Evolutionary conservation across 2,329 filamentous ascomycete species (phyloP).

Genomic region (Xylaria arbuscula): DNA sequence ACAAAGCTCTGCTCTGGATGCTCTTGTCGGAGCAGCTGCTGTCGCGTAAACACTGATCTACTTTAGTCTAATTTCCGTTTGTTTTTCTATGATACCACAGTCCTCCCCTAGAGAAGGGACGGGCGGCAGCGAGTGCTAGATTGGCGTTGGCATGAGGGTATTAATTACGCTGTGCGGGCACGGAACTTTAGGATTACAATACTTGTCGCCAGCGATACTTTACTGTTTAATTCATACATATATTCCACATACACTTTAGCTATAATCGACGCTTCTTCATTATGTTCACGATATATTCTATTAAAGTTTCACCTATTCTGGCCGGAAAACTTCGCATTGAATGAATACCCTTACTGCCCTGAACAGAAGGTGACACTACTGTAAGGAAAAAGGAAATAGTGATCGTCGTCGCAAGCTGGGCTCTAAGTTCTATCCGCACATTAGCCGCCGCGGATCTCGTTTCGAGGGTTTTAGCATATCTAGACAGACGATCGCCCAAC

Average conservation of each 20-base stretch:
- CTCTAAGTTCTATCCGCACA: conserved; percentile 6
- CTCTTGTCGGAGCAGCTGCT: conserved; percentile 46
- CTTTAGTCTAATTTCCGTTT: conserved; percentile 17
- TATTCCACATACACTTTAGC: neutral
- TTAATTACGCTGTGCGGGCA: conserved; percentile 14
- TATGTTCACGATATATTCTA: neutral
- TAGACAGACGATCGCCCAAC: conserved; percentile 2
- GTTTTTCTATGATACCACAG: conserved; percentile 35
- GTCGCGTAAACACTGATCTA: conserved; percentile 39
- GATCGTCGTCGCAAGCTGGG: conserved; percentile 13
- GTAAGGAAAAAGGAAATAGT: neutral
- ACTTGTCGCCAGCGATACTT: conserved; percentile 21
- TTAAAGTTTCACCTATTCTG: neutral
- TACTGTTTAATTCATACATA: conserved; percentile 15
- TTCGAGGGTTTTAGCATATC: conserved; percentile 3
- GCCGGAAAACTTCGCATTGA: neutral
- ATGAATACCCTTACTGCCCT: too few species aligned
- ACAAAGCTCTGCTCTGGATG: conserved; percentile 49
- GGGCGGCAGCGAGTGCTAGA: conserved; percentile 13
- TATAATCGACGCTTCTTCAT: neutral
- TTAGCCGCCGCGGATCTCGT: conserved; percentile 25
- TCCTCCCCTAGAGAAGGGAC: neutral
- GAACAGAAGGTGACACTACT: too few species aligned
- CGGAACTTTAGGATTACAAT: conserved; percentile 8
- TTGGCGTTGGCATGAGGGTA: conserved; percentile 19